Percentiles rank a stretch among this genome's conserved stretches.
phyloP scores from a whole-genome alignment of 345 rosid genomes.

The Euphorbia lathyris region DNA sequence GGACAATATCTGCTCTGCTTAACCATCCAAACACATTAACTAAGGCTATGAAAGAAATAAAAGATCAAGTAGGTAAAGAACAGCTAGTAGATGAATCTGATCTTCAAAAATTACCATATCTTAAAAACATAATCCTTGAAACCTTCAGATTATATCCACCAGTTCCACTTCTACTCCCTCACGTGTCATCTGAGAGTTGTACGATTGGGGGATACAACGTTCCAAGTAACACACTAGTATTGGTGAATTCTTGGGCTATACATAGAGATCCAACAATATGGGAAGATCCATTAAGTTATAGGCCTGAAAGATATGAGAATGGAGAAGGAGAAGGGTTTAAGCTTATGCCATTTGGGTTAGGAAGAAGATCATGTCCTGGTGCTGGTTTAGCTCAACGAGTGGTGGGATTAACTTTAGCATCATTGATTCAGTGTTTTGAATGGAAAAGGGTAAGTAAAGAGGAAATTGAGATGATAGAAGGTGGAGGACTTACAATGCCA shows the following conservation, averaged over 20 bases:
- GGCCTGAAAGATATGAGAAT: conserved; percentile 44
- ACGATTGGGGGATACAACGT: conserved; percentile 39
- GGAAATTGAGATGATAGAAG: conserved; percentile 19
- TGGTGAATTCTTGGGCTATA: conserved; percentile 51
- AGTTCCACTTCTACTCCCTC: conserved; percentile 46
- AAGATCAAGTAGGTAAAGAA: conserved; percentile 32
- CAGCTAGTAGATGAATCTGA: conserved; percentile 40
- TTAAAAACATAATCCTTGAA: conserved; percentile 38
- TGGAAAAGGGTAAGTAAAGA: conserved; percentile 6
- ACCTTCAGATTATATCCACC: conserved; percentile 43
- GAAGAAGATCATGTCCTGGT: conserved; percentile 23
- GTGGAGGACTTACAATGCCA: conserved; percentile 4
- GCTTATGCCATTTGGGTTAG: conserved; percentile 15
- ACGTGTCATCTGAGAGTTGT: conserved; percentile 40
- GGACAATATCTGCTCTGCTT: conserved; percentile 46
- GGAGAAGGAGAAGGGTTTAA: conserved; percentile 14
- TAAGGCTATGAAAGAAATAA: conserved; percentile 37
- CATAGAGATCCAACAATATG: conserved; percentile 45
- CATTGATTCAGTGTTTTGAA: conserved; percentile 22
- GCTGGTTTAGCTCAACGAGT: conserved; percentile 16
- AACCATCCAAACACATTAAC: conserved; percentile 34
- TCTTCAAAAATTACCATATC: conserved; percentile 32
- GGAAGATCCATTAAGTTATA: conserved; percentile 42
- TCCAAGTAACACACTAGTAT: conserved; percentile 40
- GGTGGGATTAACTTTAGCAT: conserved; percentile 17